phyloP scores from a whole-genome alignment of 2,329 filamentous ascomycete genomes.

The Lecanicillium sp. region DNA sequence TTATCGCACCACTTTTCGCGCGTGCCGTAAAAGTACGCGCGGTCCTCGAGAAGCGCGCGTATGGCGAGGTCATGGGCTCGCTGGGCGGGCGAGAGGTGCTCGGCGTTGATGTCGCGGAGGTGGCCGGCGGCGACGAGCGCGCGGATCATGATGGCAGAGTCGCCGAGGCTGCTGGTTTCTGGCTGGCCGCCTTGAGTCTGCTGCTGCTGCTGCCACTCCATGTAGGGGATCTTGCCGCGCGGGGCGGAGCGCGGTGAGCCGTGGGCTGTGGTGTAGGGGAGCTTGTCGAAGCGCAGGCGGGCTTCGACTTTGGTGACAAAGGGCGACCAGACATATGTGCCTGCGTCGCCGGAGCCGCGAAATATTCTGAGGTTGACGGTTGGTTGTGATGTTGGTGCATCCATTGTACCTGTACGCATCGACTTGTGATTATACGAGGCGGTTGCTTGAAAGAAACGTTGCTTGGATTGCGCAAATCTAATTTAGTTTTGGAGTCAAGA shows the following conservation, averaged over 20 bases:
- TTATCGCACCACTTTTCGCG: conserved; percentile 55
- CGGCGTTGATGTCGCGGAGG: conserved; percentile 42
- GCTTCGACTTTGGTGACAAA: conserved; percentile 59
- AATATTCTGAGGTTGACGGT: conserved; percentile 31
- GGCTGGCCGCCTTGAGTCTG: conserved; percentile 20
- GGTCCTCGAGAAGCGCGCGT: conserved; percentile 53
- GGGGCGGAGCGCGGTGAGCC: conserved; percentile 44
- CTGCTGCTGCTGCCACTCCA: conserved; percentile 23
- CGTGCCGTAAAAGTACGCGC: conserved; percentile 49
- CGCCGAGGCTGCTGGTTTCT: conserved; percentile 31
- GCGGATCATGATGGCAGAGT: conserved; percentile 51
- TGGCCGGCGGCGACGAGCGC: conserved; percentile 25
- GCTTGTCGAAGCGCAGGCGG: conserved; percentile 47
- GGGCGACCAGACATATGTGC: conserved; percentile 49
- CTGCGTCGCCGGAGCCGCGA: conserved; percentile 40
- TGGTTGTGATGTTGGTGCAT: neutral
- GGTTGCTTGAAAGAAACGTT: too few relatives aligned
- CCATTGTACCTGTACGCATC: neutral
- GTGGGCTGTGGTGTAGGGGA: conserved; percentile 39
- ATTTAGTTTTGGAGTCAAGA: too few relatives aligned
- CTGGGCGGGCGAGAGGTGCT: conserved; percentile 31
- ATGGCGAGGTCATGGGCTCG: conserved; percentile 46
- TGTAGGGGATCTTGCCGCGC: conserved; percentile 55
- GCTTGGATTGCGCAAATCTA: too few relatives aligned
- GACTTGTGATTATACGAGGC: neutral